Evolutionary conservation across 345 rosid genomes (phyloP).

Genomic region (Linum usitatissimum): DNA sequence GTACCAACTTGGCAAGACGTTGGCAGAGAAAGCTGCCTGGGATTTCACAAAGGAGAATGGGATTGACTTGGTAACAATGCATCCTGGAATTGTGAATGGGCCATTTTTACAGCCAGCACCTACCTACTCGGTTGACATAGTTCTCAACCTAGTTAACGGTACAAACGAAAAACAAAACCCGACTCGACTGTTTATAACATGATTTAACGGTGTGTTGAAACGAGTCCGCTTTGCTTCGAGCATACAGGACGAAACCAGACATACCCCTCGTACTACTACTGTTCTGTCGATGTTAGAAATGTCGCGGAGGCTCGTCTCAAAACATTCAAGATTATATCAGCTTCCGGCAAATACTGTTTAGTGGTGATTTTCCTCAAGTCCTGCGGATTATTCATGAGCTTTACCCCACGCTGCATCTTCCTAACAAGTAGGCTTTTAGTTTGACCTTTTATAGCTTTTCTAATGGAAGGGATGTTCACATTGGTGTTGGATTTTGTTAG

Average conservation of each 20-base stretch:
- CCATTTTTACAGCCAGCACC: background rate
- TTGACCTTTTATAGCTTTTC: background rate
- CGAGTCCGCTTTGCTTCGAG: no score
- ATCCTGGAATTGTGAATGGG: background rate
- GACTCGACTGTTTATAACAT: background rate
- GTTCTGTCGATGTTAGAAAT: background rate
- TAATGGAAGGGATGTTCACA: background rate
- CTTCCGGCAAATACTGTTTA: background rate
- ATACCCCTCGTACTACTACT: background rate
- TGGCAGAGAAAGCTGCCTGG: background rate
- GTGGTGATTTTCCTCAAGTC: background rate
- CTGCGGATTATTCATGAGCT: background rate
- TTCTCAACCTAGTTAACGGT: background rate
- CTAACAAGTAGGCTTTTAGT: background rate
- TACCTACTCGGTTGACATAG: background rate
- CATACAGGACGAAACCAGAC: background rate
- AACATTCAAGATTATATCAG: background rate
- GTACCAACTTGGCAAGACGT: background rate
- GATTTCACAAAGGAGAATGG: background rate
- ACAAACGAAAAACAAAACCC: no score
- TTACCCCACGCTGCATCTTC: background rate
- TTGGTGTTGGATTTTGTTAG: background rate
- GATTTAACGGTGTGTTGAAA: background rate
- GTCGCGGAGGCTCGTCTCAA: background rate
- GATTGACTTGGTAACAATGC: background rate